Percentiles rank a stretch among this genome's conserved stretches.
phyloP scores from a whole-genome alignment of 2,329 filamentous ascomycete species.

The Teratosphaeria destructans region DNA sequence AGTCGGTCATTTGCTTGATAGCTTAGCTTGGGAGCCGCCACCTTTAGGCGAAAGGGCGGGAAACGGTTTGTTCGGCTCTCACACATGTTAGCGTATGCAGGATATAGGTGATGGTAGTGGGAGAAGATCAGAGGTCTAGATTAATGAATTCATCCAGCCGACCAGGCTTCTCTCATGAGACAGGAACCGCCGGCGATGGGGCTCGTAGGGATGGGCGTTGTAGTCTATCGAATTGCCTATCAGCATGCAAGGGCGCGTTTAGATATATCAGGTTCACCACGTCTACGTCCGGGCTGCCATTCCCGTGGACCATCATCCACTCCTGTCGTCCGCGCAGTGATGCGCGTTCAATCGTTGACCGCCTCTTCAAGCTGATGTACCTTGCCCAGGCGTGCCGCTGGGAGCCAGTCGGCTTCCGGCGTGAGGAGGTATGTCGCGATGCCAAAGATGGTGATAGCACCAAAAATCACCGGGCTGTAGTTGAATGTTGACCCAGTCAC shows the following conservation, averaged over 20 bases:
- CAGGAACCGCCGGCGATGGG: too few relatives aligned
- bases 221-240: not conserved
- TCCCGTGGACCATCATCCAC: too few relatives aligned
- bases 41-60: too few relatives aligned
- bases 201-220: too few relatives aligned
- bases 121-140: too few relatives aligned
- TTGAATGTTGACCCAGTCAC: slow-evolving; percentile 26
- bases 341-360: not conserved
- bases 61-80: too few relatives aligned
- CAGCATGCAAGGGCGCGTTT: not conserved
- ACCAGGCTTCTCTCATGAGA: too few relatives aligned
- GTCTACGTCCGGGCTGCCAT: not conserved
- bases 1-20: too few relatives aligned
- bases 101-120: too few relatives aligned
- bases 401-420: slow-evolving; percentile 29
- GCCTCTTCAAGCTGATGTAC: slow-evolving; percentile 20
- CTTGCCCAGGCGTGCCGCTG: slow-evolving; percentile 21
- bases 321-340: not conserved
- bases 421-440: slow-evolving; percentile 26
- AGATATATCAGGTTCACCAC: not conserved
- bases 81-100: too few relatives aligned
- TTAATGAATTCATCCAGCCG: too few relatives aligned
- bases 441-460: slow-evolving; percentile 29
- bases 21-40: too few relatives aligned
- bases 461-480: slow-evolving; percentile 30